Evolutionary conservation across 2,329 filamentous ascomycete genomes (phyloP).

Genomic region (Sarocladium strictum): DNA sequence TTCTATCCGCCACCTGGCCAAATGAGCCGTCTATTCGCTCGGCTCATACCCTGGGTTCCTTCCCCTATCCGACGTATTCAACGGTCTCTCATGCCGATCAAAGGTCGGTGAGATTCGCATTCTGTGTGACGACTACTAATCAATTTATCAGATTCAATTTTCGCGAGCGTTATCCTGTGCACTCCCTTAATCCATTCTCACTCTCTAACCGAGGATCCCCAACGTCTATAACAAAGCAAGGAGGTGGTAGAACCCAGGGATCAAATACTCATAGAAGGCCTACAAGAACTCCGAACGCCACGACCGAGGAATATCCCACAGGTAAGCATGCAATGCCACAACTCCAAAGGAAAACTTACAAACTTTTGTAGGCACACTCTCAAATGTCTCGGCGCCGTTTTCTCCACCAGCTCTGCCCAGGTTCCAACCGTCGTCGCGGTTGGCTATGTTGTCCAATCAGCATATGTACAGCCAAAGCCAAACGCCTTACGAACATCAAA

Average conservation of each 20-base stretch:
- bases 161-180: conserved; percentile 24
- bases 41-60: background rate
- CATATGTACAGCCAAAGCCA: background rate
- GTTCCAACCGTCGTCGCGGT: background rate
- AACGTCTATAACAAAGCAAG: background rate
- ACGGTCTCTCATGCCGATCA: background rate
- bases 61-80: background rate
- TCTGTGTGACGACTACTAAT: background rate
- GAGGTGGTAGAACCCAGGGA: background rate
- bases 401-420: background rate
- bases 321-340: no score
- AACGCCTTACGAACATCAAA: background rate
- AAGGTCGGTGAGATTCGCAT: background rate
- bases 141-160: conserved; percentile 22
- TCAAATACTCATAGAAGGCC: background rate
- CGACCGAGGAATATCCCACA: background rate
- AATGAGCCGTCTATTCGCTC: background rate
- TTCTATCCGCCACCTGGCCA: background rate
- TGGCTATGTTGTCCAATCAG: background rate
- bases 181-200: conserved; percentile 29
- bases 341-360: no score
- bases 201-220: conserved; percentile 34
- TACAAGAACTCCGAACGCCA: background rate
- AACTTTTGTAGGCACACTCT: background rate
- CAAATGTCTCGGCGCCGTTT: background rate